Percentiles rank a stretch among this genome's conserved stretches.
phyloP scores from a whole-genome alignment of 2,329 filamentous ascomycete genomes.

The Xylaria sp. region DNA sequence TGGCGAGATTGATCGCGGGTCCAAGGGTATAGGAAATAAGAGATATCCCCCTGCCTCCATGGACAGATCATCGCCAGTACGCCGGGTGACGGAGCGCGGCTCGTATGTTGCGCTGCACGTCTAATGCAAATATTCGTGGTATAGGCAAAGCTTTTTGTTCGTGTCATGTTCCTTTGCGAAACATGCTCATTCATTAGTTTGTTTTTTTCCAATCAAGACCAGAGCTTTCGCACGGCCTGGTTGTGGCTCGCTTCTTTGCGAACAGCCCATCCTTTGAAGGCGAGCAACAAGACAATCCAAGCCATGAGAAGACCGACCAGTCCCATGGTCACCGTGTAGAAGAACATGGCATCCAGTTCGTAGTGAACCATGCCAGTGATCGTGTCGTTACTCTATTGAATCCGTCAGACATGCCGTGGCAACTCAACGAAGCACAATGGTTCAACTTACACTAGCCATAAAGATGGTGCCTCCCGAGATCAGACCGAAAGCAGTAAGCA shows the following conservation, averaged over 20 bases:
- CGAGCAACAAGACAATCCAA: conserved; percentile 71
- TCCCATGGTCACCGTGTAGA: conserved; percentile 84
- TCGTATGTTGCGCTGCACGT: conserved; percentile 13
- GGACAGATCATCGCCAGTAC: conserved; percentile 15
- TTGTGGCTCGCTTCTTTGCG: conserved; percentile 37
- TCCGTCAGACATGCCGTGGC: conserved; percentile 8
- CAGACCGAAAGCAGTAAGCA: conserved; percentile 81
- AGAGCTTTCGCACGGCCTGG: conserved; percentile 17
- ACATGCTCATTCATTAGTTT: neutral
- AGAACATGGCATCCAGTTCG: conserved; percentile 82
- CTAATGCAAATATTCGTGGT: conserved; percentile 10
- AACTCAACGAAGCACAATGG: neutral
- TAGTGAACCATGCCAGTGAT: conserved; percentile 72
- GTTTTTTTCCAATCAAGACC: conserved; percentile 14
- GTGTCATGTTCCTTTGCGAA: neutral
- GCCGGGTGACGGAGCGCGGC: conserved; percentile 14
- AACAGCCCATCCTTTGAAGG: conserved; percentile 82
- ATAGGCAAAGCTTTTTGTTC: neutral
- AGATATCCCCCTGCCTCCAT: neutral
- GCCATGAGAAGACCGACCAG: conserved; percentile 79
- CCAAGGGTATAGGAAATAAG: neutral
- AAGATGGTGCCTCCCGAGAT: conserved; percentile 85
- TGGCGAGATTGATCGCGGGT: neutral
- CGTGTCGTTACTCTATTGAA: conserved; percentile 63
- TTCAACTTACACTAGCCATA: conserved; percentile 71